Conservation (phyloP, 2,329 filamentous ascomycete species). For the Cladosporium cucumerinum region DNA sequence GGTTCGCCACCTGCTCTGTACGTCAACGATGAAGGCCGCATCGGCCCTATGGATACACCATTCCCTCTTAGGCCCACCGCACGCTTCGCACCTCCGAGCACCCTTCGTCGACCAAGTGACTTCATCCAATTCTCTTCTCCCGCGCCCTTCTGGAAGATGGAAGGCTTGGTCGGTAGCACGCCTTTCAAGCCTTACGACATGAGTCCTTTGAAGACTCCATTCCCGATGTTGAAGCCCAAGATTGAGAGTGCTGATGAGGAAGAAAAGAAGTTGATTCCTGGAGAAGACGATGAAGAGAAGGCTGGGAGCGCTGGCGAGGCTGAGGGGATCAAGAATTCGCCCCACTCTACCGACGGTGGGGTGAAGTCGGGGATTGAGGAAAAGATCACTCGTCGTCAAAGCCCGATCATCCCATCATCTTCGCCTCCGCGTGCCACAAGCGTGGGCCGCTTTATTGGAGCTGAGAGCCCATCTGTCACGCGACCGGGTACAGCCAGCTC, state of each 20-base stretch:
- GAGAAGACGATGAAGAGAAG: constrained; percentile 18
- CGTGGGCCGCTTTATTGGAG: constrained; percentile 8
- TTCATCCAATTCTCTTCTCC: constrained; percentile 84
- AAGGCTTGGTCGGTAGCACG: constrained; percentile 72
- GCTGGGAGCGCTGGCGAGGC: constrained; percentile 7
- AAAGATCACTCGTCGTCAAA: constrained; percentile 25
- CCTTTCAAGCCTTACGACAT: constrained; percentile 45
- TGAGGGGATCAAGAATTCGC: constrained; percentile 10
- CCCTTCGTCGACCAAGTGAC: constrained; percentile 75
- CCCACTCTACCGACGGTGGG: neutral
- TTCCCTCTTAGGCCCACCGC: constrained; percentile 47
- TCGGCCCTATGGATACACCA: constrained; percentile 36
- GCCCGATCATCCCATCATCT: constrained; percentile 32
- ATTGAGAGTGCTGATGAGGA: constrained; percentile 21
- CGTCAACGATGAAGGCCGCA: constrained; percentile 36
- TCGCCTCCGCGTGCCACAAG: constrained; percentile 12
- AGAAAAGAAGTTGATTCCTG: constrained; percentile 24
- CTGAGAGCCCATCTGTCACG: constrained; percentile 8
- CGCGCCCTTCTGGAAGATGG: constrained; percentile 85
- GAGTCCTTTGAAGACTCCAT: constrained; percentile 39
- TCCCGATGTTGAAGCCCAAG: constrained; percentile 31
- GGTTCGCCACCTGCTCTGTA: constrained; percentile 38
- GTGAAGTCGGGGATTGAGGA: constrained; percentile 15
- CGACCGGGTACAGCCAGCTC: constrained; percentile 23
- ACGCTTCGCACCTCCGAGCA: constrained; percentile 73